Evolutionary conservation across 805 yeast genomes (phyloP).

Genomic region (Spathaspora sp.): DNA sequence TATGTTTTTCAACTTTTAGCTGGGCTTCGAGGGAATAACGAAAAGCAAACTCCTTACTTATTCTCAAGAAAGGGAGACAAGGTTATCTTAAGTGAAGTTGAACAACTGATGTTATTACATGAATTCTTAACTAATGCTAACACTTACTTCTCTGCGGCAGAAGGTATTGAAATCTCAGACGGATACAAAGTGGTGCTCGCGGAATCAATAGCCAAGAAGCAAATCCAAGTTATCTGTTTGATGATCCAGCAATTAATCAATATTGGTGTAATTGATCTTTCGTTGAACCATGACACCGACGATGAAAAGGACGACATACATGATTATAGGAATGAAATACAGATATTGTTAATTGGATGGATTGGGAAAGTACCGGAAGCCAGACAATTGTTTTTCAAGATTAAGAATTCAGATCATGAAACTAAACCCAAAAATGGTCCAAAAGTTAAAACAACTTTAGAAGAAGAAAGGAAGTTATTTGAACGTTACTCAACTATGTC

Average conservation of each 20-base stretch:
- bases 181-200: constrained; percentile 26
- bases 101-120: constrained; percentile 63
- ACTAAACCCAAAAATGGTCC: neutral
- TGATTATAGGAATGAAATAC: constrained; percentile 58
- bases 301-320: constrained; percentile 27
- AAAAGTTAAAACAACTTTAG: neutral
- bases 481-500: constrained; percentile 9
- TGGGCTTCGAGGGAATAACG: constrained; percentile 49
- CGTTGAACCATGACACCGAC: constrained; percentile 24
- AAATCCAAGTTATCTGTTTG: constrained; percentile 54
- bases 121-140: constrained; percentile 58
- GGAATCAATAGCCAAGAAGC: constrained; percentile 34
- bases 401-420: constrained; percentile 11
- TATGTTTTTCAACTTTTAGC: constrained; percentile 60
- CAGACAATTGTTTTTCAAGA: constrained; percentile 48
- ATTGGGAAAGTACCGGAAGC: constrained; percentile 63
- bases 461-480: constrained; percentile 11
- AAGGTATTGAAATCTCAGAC: constrained; percentile 26
- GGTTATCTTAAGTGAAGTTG: constrained; percentile 53
- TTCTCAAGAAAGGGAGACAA: constrained; percentile 56
- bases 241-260: constrained; percentile 55
- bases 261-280: constrained; percentile 36
- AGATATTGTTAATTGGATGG: constrained; percentile 61
- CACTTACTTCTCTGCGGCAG: constrained; percentile 27
- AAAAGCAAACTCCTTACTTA: constrained; percentile 17